Conservation (phyloP, 2,329 filamentous ascomycete genomes). For the Beauveria rudraprayagi region DNA sequence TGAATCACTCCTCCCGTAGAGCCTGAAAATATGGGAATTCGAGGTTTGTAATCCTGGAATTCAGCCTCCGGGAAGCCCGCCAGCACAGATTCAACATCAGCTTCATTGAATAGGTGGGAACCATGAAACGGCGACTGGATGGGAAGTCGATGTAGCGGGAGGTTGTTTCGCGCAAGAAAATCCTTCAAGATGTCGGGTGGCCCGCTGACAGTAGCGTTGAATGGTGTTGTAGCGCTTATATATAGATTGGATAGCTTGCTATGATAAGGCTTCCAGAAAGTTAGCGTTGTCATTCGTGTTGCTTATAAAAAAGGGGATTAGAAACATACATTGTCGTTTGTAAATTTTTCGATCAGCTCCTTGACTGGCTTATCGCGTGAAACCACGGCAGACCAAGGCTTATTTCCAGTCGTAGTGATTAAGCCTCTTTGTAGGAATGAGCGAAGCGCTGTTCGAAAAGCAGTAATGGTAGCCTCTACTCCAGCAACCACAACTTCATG, state of each 20-base stretch:
- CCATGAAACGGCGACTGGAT: slow-evolving; percentile 21
- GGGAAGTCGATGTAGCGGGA: neutral
- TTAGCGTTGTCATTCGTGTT: neutral
- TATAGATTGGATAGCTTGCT: slow-evolving; percentile 11
- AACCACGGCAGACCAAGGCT: neutral
- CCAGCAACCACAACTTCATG: slow-evolving; percentile 17
- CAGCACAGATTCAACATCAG: neutral
- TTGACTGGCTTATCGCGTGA: slow-evolving; percentile 6
- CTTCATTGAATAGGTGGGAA: slow-evolving; percentile 15
- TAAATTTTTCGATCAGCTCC: slow-evolving; percentile 7
- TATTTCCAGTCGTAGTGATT: slow-evolving; percentile 12
- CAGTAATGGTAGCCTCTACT: slow-evolving; percentile 14
- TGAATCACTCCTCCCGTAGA: neutral
- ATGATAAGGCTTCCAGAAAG: neutral
- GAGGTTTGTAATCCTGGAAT: neutral
- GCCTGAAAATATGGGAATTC: neutral
- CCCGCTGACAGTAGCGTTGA: slow-evolving; percentile 18
- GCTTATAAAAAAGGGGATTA: too few species aligned
- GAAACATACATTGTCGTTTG: neutral
- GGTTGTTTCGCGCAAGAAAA: neutral
- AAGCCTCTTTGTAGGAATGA: slow-evolving; percentile 12
- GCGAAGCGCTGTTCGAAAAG: slow-evolving; percentile 17
- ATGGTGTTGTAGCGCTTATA: slow-evolving; percentile 19
- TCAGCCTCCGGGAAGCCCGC: neutral
- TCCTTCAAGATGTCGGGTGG: slow-evolving; percentile 15